Percentiles rank a stretch among this genome's conserved stretches.
Conservation (phyloP, 2,329 filamentous ascomycete species). For the Colletotrichum sp. region DNA sequence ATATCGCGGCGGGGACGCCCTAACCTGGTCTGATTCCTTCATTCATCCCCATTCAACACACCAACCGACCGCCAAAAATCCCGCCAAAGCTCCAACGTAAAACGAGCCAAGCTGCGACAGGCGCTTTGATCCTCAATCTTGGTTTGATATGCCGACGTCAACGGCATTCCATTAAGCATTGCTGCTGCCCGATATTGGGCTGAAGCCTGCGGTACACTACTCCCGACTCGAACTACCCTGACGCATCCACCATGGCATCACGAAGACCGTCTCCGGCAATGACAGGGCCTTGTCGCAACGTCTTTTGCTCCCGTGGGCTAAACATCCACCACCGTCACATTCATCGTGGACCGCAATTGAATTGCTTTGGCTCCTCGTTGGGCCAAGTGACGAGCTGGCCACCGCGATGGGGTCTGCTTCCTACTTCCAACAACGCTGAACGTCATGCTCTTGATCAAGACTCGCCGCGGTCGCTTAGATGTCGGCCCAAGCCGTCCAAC, state of each 20-base stretch:
- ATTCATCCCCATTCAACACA: neutral
- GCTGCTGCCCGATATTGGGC: neutral
- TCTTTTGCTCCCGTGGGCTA: neutral
- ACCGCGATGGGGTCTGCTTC: neutral
- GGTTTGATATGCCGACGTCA: slow-evolving; percentile 4
- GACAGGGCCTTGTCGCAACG: neutral
- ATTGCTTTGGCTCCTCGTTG: neutral
- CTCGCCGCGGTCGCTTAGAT: neutral
- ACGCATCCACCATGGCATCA: neutral
- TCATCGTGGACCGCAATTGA: slow-evolving; percentile 1
- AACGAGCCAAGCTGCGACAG: neutral
- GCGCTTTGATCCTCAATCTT: neutral
- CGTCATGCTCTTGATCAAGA: neutral
- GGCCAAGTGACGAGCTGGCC: neutral
- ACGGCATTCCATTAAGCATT: neutral
- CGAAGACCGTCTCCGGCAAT: neutral
- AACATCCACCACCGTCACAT: slow-evolving; percentile 8
- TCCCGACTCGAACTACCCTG: neutral
- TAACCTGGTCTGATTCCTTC: neutral
- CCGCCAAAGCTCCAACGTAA: neutral
- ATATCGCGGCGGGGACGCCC: neutral
- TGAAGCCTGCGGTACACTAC: neutral
- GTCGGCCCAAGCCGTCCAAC: neutral
- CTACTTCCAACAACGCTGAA: neutral
- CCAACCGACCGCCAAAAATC: neutral